Evolutionary conservation across 73 alveolate species (phyloP), one percentile per base, ranked within the genome.

Genomic region (Durusdinium trenchii): DNA sequence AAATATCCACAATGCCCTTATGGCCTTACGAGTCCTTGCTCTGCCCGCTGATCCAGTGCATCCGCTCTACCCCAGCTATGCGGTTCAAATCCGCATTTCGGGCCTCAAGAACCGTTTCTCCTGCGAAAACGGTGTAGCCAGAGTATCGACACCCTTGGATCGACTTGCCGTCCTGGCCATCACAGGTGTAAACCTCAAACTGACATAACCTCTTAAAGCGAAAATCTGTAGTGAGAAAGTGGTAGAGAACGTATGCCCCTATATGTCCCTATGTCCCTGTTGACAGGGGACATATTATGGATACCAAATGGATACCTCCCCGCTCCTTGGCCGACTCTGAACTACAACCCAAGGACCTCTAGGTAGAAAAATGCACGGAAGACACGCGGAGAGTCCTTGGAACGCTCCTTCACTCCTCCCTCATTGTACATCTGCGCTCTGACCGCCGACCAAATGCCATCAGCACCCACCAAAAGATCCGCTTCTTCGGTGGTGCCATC

Each of bases 371-470:
- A n/a, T n/a, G n/a, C n/a, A n/a, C n/a, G n/a, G n/a, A n/a, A n/a
- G n/a, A n/a, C n/a, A n/a, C n/a, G n/a, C n/a, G n/a, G n/a, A n/a
- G n/a, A n/a, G n/a, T 92, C 98, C 98, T 69, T 50, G 60, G 91
- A 73, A 12, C 81, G 87, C 7, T 42, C 91, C 51, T 73, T 92
- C 60, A 71, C 78, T n/a, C 69, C 50, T 40, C 91, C 90, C 86
- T 92, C 98, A 20, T 69, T 71, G 90, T 92, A 92, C 98, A 92
- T 92, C 64, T 92, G 91, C 10, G 98, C 76, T 10, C 98, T 89
- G 40, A 92, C 98, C 1, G 98, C 98, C 2, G 91, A 71, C 98
- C 98, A 92, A 78, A 92, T 92, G 79, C 98, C 98, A 50, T 92
- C 98, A 4, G 98, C 89, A 20, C 98, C 98, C 23, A 92, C 90